Percentiles rank a stretch among this genome's conserved stretches.
phyloP scores from a whole-genome alignment of 306 rosid genomes.

The Psophocarpus tetragonolobus region DNA sequence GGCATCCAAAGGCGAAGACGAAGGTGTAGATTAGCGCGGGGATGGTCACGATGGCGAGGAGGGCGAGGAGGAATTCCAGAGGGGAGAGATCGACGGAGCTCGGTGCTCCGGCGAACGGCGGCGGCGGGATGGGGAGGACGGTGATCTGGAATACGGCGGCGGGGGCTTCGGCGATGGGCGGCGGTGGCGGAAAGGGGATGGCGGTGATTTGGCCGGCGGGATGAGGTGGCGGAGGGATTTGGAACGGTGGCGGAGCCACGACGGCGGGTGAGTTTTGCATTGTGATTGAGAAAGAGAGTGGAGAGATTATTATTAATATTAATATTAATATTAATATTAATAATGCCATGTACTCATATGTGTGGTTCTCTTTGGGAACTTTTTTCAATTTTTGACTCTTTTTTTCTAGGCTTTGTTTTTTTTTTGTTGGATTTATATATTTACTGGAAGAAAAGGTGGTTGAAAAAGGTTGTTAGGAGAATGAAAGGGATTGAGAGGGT shows the following conservation, averaged over 20 bases:
- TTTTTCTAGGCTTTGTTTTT: neutral
- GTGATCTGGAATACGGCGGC: slow-evolving; percentile 35
- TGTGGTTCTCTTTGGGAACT: neutral
- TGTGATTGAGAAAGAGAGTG: neutral
- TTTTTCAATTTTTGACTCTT: neutral
- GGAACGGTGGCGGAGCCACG: slow-evolving; percentile 23
- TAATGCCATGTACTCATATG: neutral
- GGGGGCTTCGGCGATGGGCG: slow-evolving; percentile 47
- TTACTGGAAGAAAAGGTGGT: slow-evolving; percentile 28
- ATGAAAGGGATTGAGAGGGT: slow-evolving; percentile 33
- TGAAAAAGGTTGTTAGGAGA: slow-evolving; percentile 38
- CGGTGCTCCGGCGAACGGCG: slow-evolving; percentile 36
- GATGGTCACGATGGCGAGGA: slow-evolving; percentile 70
- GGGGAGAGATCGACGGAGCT: slow-evolving; percentile 73
- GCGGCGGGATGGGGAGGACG: slow-evolving; percentile 24
- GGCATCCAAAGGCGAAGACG: slow-evolving; percentile 71
- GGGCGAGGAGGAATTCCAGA: slow-evolving; percentile 73
- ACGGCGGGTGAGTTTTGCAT: slow-evolving; percentile 54
- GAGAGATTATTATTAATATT: neutral
- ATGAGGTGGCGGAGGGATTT: slow-evolving; percentile 18
- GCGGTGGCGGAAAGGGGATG: slow-evolving; percentile 27
- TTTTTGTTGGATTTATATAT: neutral
- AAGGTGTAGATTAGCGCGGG: slow-evolving; percentile 71
- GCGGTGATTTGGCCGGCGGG: neutral
- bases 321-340: neutral